These are phyloP conservation scores for Fraxinus nigra DNA, from an alignment of 305 asterid genomes.

Conservation along the genomic window DNA sequence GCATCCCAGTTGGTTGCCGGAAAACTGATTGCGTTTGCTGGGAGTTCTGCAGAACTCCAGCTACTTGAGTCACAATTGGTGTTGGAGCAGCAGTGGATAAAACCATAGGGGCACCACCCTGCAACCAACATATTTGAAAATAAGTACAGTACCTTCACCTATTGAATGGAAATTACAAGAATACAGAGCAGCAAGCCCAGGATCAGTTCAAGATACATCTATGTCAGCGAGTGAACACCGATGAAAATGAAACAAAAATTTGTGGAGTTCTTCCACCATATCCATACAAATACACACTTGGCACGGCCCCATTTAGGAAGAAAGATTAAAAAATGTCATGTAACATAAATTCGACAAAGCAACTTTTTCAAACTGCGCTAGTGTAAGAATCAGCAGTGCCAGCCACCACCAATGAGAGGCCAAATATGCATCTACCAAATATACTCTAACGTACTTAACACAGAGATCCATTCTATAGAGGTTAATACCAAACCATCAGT, in stretches of 20 bases:
- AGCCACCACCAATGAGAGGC: neutral
- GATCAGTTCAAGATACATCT: neutral
- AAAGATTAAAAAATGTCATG: neutral
- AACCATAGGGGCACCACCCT: slow-evolving; percentile 65
- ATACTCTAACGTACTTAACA: neutral
- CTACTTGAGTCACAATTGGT: slow-evolving; percentile 68
- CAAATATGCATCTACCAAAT: neutral
- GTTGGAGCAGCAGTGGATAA: slow-evolving; percentile 66
- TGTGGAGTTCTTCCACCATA: neutral
- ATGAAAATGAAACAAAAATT: neutral
- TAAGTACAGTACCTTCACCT: slow-evolving; percentile 10
- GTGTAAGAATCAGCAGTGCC: neutral
- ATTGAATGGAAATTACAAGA: neutral
- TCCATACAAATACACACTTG: neutral
- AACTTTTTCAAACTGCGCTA: neutral
- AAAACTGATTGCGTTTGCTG: slow-evolving; percentile 72
- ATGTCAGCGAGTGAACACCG: neutral
- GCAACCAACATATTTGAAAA: slow-evolving; percentile 38
- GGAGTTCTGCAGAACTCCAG: slow-evolving; percentile 72
- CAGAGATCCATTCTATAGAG: neutral
- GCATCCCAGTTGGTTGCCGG: slow-evolving; percentile 83
- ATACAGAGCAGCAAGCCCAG: neutral
- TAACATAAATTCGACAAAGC: neutral
- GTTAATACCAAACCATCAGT: neutral
- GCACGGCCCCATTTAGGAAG: neutral